phyloP scores from a whole-genome alignment of 371 early-diverging fungal genomes.

The Batkoa obscura region DNA sequence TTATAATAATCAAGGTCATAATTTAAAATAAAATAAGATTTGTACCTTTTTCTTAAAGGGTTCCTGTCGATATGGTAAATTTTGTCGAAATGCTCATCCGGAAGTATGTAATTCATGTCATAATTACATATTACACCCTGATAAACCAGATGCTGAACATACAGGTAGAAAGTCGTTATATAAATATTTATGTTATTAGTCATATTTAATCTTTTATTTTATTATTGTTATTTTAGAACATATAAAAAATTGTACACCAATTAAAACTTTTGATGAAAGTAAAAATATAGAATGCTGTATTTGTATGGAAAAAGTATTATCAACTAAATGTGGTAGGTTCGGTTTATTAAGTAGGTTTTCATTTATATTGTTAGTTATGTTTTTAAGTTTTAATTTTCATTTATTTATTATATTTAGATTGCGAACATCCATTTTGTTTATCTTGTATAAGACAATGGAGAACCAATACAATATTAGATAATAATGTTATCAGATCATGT shows the following conservation, averaged over 20 bases:
- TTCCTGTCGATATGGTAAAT: not conserved
- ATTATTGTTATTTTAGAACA: not conserved
- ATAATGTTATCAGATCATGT: slow-evolving; percentile 7
- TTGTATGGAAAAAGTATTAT: slow-evolving; percentile 22
- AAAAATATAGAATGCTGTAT: slow-evolving; percentile 23
- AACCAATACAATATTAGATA: slow-evolving; percentile 16
- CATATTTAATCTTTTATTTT: not conserved
- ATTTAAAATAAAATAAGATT: not conserved
- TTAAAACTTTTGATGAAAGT: not conserved
- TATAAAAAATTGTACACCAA: not conserved
- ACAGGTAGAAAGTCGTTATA: not conserved
- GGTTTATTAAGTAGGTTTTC: slow-evolving; percentile 21
- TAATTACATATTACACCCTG: slow-evolving; percentile 3
- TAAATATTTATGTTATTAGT: not conserved
- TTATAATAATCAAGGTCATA: too few species aligned
- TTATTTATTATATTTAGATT: slow-evolving; percentile 11
- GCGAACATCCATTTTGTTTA: slow-evolving; percentile 33
- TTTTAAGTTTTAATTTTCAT: not conserved
- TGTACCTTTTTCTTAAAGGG: slow-evolving; percentile 4
- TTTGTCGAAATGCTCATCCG: not conserved
- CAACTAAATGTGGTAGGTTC: slow-evolving; percentile 24
- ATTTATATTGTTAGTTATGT: not conserved
- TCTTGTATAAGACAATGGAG: slow-evolving; percentile 30
- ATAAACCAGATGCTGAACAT: not conserved
- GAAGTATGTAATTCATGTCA: not conserved